Base-by-base conservation (phyloP, 495 filamentous ascomycete genomes). In the Aspergillus cristatus region DNA sequence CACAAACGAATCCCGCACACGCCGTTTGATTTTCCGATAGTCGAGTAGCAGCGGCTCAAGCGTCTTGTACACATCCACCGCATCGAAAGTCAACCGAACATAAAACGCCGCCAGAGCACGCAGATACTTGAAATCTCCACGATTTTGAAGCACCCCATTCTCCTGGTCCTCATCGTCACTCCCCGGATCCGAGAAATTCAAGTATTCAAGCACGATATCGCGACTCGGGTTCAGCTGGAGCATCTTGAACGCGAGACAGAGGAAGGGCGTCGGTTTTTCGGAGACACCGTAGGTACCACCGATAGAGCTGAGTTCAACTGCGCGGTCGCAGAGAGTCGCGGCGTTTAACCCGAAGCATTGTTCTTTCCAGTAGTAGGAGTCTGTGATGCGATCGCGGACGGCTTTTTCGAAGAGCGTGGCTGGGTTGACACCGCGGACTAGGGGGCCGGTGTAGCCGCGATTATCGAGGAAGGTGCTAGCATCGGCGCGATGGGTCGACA, bases 291-390 rank as follows among this genome's bases (percentile, higher is more conserved):
- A 86, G 8, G 84, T 87, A 49, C 91, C 91, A 39, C 88, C 93
- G 37, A 98, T 74, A 51, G 70, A 77, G 25, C 81, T 84, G 43
- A 94, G 68, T 42, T 88, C 82, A 25, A 83, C 81, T 2, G 90
- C 89, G 22, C 91, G 87, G 65, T 95, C 86, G 46, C 93, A 82
- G 1, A 96, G 71, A 36, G 82, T 95, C 46, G 69, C 85, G 37
- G 87, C 86, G 63, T 97, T 97, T 43, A 98, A 67, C 15, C 82
- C 91, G 66, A 96, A 98, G 55, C 89, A 93, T 59, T 95, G 89
- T 58, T 97, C 93, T 62, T 96, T 95, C 84, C 86, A 98, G 68
- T 95, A 98, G 65, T 93, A 91, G 45, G 77, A 82, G 43, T 94
- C 84, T 39, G 85, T 78, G 59, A 98, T 96, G 51, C 91, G 87